Evolutionary conservation across 106 monocot species (phyloP), one percentile per base, ranked within the genome.

Genomic region (Cymbidium sinense): DNA sequence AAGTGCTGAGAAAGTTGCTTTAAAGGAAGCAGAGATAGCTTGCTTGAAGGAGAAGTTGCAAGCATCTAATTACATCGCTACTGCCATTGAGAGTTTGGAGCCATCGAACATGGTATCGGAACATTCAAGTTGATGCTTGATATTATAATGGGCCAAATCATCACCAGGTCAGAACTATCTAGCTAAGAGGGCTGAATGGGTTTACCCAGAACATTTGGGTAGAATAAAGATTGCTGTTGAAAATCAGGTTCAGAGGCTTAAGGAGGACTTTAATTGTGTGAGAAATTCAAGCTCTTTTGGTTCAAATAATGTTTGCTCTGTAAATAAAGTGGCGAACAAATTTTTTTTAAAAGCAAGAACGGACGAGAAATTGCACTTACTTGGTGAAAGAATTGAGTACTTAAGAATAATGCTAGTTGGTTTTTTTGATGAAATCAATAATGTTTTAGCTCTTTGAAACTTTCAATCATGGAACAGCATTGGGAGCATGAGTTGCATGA

Each of bases 401-500:
- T 77, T 93, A 33, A 83, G 43, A 67, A 33, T 13, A 61, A 78
- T 82, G 43, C 17, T 91, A 28, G 76, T 20, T n/a, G 64, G 31
- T 18, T n/a, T 75, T 35, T 87, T 85, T 80, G 37, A 86, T 70
- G 76, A 90, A 70, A 79, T 86, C 18, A 73, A 18, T 41, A 72
- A 73, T 31, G 64, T 81, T 70, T 83, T 15, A 76, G 43, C 70
- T 76, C 58, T 10, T 64, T 81, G 70, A 83, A 82, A 43, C 43
- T 74, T 75, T 83, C 85, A 44, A 9, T 78, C 15, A 75, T 19
- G 55, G 94, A 98, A 61, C 83, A 82, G 21, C 79, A 85, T 50
- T 87, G 83, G 88, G 84, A 83, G 70, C 39, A 82, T 73, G 90
- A 98, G 72, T 79, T 94, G 50, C 85, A 90, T 76, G 92, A 75